These are phyloP conservation scores for Haplographium delicatum DNA, from an alignment of 495 filamentous ascomycete genomes.

Conservation along the genomic window DNA sequence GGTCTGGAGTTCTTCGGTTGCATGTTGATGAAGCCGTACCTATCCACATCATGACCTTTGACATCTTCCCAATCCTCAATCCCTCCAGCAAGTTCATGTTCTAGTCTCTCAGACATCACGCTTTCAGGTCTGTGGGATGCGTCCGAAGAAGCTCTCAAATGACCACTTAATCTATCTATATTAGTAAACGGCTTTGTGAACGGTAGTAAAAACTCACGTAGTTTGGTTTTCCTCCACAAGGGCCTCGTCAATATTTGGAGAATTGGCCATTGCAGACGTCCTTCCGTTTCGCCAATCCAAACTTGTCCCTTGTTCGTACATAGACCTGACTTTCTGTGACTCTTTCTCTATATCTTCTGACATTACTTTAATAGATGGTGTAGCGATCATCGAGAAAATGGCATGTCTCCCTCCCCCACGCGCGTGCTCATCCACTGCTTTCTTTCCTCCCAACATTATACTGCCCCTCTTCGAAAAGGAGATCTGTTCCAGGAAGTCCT, in stretches of 20 bases:
- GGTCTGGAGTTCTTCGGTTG: slow-evolving; percentile 15
- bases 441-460: slow-evolving; percentile 54
- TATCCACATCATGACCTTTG: slow-evolving; percentile 79
- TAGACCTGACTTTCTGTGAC: slow-evolving; percentile 81
- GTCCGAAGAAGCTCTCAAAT: slow-evolving; percentile 3
- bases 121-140: slow-evolving; percentile 10
- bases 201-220: slow-evolving; percentile 4
- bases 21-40: slow-evolving; percentile 84
- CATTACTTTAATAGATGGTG: slow-evolving; percentile 36
- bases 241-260: slow-evolving; percentile 5
- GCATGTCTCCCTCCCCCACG: slow-evolving; percentile 19
- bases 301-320: slow-evolving; percentile 76
- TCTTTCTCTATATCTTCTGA: slow-evolving; percentile 81
- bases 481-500: slow-evolving; percentile 41
- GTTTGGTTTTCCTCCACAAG: slow-evolving; percentile 1
- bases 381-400: slow-evolving; percentile 26
- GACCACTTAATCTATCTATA: slow-evolving; percentile 9
- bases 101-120: slow-evolving; percentile 18
- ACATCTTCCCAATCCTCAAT: slow-evolving; percentile 96
- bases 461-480: slow-evolving; percentile 59
- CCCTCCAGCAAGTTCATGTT: slow-evolving; percentile 64
- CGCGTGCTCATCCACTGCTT: slow-evolving; percentile 27
- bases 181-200: neutral
- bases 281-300: slow-evolving; percentile 56
- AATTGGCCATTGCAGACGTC: slow-evolving; percentile 1